Evolutionary conservation across 2,329 filamentous ascomycete species (phyloP), one percentile per base, ranked within the genome.

Genomic region (Ilyonectria destructans): DNA sequence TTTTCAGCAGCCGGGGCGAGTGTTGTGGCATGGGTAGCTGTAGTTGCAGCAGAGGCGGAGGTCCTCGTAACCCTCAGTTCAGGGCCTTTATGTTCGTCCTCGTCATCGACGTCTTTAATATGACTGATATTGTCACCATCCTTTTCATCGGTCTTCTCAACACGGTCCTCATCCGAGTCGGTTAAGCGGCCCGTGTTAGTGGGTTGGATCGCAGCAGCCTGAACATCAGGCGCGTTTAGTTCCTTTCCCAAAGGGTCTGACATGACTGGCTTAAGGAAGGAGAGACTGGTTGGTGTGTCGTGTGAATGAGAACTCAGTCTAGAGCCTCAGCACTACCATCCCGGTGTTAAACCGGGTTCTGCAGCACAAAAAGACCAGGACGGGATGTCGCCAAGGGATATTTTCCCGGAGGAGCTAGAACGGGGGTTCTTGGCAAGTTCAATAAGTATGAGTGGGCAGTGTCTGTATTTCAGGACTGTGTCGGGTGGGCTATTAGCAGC

Each of bases 41-140:
- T 83, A 72, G 87, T 90, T 51, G 83, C 82, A 21, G 85, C 85
- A 49, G 89, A 90, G 33, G 86, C 87, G 76, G 85, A 81, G 71
- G 87, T 91, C 70, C 83, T 84, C 31, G 84, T 85, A 35, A 67
- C 65, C 8, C 71, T 68, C 5, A 82, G 73, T 19, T 68, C 62
- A 21, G 70, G 65, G 8, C 67, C 61, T 21, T 68, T 69, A 46
- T 69, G 40, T 23, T 61, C 68, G 5, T 65, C 61, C 23, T 59
- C 67, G 23, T 69, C 67, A 29, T 71, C 69, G 5, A 60, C 19
- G 5, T 58, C 62, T 13, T 73, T 70, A 26, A 51, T 31, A 13
- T 46, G 43, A 26, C 52, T 55, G 13, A 59, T 63, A 8, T 48
- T 40, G 26, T 67, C 58, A 2, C 48, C 45, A 7, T 54, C 55